These are phyloP conservation scores for Halophytophthora batemanensis DNA, from an alignment of 352 stramenopile genomes.

Conservation along the genomic window DNA sequence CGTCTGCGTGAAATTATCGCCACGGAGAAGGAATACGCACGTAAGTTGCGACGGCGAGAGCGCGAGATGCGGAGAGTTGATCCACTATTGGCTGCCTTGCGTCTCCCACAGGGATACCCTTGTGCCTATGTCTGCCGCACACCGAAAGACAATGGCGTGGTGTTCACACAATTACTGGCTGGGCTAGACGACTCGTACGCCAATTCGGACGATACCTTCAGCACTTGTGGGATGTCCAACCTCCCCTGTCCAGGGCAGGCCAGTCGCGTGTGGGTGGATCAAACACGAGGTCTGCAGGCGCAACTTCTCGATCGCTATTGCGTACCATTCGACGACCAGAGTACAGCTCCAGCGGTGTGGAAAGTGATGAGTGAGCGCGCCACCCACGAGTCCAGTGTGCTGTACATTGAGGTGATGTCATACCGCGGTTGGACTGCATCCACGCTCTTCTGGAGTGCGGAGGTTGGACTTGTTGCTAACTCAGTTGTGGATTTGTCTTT, in stretches of 20 bases:
- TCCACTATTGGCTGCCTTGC: slow-evolving; percentile 5
- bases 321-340: slow-evolving; percentile 13
- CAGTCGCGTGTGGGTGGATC: slow-evolving; percentile 8
- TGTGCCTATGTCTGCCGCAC: slow-evolving; percentile 3
- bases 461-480: neutral
- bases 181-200: slow-evolving; percentile 3
- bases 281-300: slow-evolving; percentile 8
- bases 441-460: too few species aligned
- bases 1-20: slow-evolving; percentile 10
- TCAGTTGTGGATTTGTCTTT: neutral
- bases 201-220: slow-evolving; percentile 2
- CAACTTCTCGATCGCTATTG: slow-evolving; percentile 11
- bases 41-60: slow-evolving; percentile 14
- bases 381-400: slow-evolving; percentile 1
- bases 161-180: slow-evolving; percentile 16
- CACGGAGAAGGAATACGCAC: slow-evolving; percentile 15
- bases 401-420: slow-evolving; percentile 15
- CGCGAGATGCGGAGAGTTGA: slow-evolving; percentile 11
- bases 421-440: too few species aligned
- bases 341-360: slow-evolving; percentile 15
- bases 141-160: slow-evolving; percentile 13
- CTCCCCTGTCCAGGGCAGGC: neutral
- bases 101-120: slow-evolving; percentile 1
- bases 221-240: neutral
- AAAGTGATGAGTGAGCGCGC: neutral